Evolutionary conservation across 2,329 filamentous ascomycete genomes (phyloP), one percentile per base, ranked within the genome.

Genomic region (Kalmusia sp.): DNA sequence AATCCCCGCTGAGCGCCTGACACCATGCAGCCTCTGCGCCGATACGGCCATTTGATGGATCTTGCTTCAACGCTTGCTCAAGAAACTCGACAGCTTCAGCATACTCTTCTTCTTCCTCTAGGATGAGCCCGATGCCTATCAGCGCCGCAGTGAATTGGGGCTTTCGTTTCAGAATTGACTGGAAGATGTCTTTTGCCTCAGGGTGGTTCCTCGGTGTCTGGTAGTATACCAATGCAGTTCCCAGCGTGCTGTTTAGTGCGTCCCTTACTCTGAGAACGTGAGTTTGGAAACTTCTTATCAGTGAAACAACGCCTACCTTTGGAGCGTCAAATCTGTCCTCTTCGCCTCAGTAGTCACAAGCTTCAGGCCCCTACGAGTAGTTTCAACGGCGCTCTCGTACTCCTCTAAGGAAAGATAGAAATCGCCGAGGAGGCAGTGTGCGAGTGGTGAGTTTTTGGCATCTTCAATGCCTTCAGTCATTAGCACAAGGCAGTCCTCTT

Each of bases 91-190:
- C 86, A 0, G 96, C 95, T 65, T 91, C 83, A 40, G 84, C 81
- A 65, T 91, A 97, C 58, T 98, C 90, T 65, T 96, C 89, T 60
- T 96, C 92, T 64, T 98, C 95, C 73, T 97, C 92, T 40, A 93
- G 88, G 34, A 99, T 93, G 21, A 98, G 77, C 1, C 95, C 96
- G 28, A 97, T 86, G 0, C 95, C 95, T 39, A 98, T 90, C 56
- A 99, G 79, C 2, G 93, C 93, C 25, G 87, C 79, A 0, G 92
- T 96, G 0, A 90, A 93, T 2, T 84, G 85, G 2, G 87, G 83
- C 51, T 96, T 92, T 22, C 89, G 85, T 41, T 85, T 80, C 1
- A 99, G 81, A 4, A 98, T 90, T 25, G 84, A 84, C 62, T 96
- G 87, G 62, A 99, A 98, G 0, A 97, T 81, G n/a, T 76, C 75